These are phyloP conservation scores for Nosema granulosis DNA, from an alignment of 371 early-diverging fungal genomes.

Conservation along the genomic window DNA sequence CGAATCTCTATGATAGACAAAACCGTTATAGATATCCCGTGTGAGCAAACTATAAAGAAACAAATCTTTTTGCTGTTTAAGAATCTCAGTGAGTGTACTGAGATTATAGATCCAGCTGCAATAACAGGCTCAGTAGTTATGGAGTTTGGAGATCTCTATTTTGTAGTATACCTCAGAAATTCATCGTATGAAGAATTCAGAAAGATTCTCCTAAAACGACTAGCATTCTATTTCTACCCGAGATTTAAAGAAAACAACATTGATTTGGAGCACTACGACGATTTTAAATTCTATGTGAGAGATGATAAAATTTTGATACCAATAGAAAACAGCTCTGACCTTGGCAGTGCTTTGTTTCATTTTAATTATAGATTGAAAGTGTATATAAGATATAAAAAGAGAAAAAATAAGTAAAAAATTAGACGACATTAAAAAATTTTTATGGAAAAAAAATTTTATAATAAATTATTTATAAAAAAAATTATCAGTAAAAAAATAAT, in stretches of 20 bases:
- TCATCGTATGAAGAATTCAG: constrained; percentile 25
- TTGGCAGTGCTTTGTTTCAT: constrained; percentile 33
- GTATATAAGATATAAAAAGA: constrained; percentile 17
- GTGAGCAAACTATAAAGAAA: constrained; percentile 28
- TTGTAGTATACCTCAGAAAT: constrained; percentile 26
- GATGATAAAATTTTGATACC: constrained; percentile 17
- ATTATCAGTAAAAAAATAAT: no score
- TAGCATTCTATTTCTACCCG: constrained; percentile 39
- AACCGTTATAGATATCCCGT: constrained; percentile 29
- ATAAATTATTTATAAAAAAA: no score
- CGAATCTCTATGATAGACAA: constrained; percentile 12
- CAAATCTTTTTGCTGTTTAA: constrained; percentile 40
- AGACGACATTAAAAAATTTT: no score
- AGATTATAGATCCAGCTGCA: constrained; percentile 8
- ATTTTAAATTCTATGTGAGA: constrained; percentile 38
- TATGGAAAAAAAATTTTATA: no score
- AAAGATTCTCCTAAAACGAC: constrained; percentile 26
- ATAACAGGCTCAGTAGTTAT: constrained; percentile 36
- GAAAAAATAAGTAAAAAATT: no score
- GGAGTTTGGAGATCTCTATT: constrained; percentile 31
- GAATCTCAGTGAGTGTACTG: constrained; percentile 17
- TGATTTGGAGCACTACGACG: constrained; percentile 34
- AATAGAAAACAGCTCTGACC: constrained; percentile 40
- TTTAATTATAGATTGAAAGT: constrained; percentile 36
- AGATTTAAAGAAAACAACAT: constrained; percentile 9